These are phyloP conservation scores for Cordyceps javanica DNA, from an alignment of 2,329 filamentous ascomycete genomes.

Conservation along the genomic window DNA sequence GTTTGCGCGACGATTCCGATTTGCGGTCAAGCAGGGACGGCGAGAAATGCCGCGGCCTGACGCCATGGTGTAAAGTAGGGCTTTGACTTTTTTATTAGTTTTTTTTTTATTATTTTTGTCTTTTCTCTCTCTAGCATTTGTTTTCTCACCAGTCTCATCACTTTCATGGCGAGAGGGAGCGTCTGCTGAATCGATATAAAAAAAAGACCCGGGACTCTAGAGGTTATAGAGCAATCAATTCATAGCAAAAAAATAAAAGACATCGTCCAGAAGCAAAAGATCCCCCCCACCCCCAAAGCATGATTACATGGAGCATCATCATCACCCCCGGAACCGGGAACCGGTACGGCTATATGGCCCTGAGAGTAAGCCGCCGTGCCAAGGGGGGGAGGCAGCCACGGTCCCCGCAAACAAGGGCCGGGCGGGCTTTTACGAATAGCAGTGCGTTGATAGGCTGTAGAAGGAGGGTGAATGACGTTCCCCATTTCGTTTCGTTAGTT, in stretches of 20 bases:
- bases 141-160: too few species aligned
- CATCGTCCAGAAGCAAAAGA: too few species aligned
- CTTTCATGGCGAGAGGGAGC: too few species aligned
- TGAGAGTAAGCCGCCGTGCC: too few species aligned
- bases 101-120: neutral
- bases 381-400: too few species aligned
- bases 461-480: neutral
- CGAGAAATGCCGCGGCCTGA: neutral
- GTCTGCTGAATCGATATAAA: too few species aligned
- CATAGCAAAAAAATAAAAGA: neutral
- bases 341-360: too few species aligned
- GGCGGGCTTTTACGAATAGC: constrained; percentile 3
- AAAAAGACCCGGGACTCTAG: neutral
- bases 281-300: too few species aligned
- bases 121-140: too few species aligned
- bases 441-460: neutral
- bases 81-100: neutral
- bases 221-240: neutral
- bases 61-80: neutral
- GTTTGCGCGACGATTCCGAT: constrained; percentile 48
- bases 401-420: neutral
- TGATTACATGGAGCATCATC: too few species aligned
- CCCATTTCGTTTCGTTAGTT: neutral
- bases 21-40: constrained; percentile 35
- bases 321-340: too few species aligned